Percentiles rank a stretch among this genome's conserved stretches.
Conservation (phyloP, 345 rosid genomes). For the Populus tremula region DNA sequence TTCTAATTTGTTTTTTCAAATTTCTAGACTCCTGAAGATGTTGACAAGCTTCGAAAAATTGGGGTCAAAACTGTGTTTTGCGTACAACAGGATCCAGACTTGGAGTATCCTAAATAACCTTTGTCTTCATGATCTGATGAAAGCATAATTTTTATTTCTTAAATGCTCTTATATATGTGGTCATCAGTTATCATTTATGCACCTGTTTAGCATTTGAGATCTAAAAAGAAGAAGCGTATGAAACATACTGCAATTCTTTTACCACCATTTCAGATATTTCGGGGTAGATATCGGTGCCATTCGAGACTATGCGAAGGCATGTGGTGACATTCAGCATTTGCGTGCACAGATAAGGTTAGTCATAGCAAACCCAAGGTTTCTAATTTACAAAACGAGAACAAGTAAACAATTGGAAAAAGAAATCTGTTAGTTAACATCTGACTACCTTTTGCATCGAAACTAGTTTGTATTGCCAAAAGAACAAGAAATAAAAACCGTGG, state of each 20-base stretch:
- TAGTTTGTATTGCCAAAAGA: neutral
- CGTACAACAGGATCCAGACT: conserved; percentile 88
- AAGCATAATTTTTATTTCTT: neutral
- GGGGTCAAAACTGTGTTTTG: conserved; percentile 95
- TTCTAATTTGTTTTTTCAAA: conserved; percentile 11
- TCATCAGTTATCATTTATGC: neutral
- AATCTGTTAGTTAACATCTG: neutral
- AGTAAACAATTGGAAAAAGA: neutral
- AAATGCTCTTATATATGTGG: neutral
- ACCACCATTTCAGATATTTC: conserved; percentile 66
- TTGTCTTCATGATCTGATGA: neutral
- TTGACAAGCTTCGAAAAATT: conserved; percentile 72
- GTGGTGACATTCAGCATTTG: conserved; percentile 63
- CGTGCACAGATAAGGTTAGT: conserved; percentile 84
- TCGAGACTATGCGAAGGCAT: conserved; percentile 56
- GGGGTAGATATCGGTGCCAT: conserved; percentile 84
- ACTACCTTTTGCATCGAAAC: neutral
- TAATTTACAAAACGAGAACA: neutral
- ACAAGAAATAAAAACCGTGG: neutral
- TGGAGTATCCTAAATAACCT: conserved; percentile 69
- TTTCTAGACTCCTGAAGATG: conserved; percentile 73
- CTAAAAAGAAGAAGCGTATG: neutral
- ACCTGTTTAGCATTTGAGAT: neutral
- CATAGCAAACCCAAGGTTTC: neutral
- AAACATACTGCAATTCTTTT: conserved; percentile 29